Evolutionary conservation across 805 yeast genomes (phyloP), one percentile per base, ranked within the genome.

Genomic region (Cyberlindnera mycetangii): DNA sequence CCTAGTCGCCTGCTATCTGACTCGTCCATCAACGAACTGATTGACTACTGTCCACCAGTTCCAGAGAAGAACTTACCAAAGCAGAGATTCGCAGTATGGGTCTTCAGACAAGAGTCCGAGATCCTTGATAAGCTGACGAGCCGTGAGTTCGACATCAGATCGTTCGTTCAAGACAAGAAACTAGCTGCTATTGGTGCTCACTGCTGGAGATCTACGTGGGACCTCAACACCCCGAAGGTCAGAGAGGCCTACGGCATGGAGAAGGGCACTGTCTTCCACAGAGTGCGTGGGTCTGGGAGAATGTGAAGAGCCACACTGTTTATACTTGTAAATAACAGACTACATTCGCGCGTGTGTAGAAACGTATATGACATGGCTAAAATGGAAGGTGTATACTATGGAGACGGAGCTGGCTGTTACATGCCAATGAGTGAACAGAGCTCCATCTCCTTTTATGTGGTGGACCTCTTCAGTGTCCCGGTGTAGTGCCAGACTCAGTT

Each of bases 71-170:
- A 93, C 64, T 73, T 84, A 4, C 89, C 87, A 33, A 71, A 72
- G 25, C 96, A 92, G 65, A 79, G 98, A 66, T 81, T 85, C 44
- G 81, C 86, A 41, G 78, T 88, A 34, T 90, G 97, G 97, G 95
- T 89, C 4, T 85, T 89, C 64, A 81, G 89, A 66, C 98, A 93
- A 66, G 48, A 62, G 4, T 32, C 62, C 20, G 37, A 39, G 25
- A 54, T 60, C 15, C 17, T 51, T 27, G 37, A 39, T 35, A 50
- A 58, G 11, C 45, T 59, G 3, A 39, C 60, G 15, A 58, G 61
- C 28, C 65, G 81, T 51, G 61, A 69, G 44, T 92, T 92, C 60
- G 78, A 88, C 56, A 81, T 92, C 50, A 79, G 98, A 61, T 56
- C 59, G 7, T 90, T 89, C 63, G 85, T 72, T 14, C 70, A 66